phyloP scores from a whole-genome alignment of 306 rosid species.

The Prunus kanzakura region DNA sequence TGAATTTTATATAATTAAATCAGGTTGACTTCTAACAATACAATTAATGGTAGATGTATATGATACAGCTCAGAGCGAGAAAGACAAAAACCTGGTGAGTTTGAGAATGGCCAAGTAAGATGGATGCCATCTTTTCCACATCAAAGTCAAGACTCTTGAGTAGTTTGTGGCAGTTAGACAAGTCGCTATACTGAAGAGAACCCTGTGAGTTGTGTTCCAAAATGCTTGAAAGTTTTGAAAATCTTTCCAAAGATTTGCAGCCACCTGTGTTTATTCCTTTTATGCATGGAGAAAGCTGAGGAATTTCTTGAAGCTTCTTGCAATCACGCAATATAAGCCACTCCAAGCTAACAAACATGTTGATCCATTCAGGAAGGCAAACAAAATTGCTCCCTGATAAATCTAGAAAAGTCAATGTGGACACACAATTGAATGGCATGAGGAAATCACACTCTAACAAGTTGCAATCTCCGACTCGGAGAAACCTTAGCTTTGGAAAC shows the following conservation, averaged over 20 bases:
- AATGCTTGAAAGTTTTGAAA: neutral
- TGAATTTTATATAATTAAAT: too few relatives aligned
- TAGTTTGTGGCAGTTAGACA: neutral
- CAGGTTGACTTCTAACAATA: too few relatives aligned
- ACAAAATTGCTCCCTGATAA: constrained; percentile 3
- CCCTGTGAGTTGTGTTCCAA: neutral
- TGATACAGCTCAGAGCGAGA: too few relatives aligned
- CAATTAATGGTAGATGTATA: too few relatives aligned
- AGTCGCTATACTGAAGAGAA: neutral
- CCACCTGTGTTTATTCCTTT: neutral
- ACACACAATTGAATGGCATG: neutral
- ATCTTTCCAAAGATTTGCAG: neutral
- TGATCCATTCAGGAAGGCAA: neutral
- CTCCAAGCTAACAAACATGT: neutral
- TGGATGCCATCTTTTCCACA: constrained; percentile 8
- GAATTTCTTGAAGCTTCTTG: neutral
- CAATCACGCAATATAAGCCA: neutral
- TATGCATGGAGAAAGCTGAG: neutral
- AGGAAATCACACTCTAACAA: neutral
- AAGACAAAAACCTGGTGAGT: neutral
- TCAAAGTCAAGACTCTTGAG: neutral
- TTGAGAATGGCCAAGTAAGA: neutral
- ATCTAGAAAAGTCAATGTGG: constrained; percentile 2
- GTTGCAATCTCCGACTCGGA: neutral
- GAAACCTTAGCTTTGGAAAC: neutral